Evolutionary conservation across 192 early-diverging fungal genomes (phyloP).

Genomic region (Cetraspora pellucida): DNA sequence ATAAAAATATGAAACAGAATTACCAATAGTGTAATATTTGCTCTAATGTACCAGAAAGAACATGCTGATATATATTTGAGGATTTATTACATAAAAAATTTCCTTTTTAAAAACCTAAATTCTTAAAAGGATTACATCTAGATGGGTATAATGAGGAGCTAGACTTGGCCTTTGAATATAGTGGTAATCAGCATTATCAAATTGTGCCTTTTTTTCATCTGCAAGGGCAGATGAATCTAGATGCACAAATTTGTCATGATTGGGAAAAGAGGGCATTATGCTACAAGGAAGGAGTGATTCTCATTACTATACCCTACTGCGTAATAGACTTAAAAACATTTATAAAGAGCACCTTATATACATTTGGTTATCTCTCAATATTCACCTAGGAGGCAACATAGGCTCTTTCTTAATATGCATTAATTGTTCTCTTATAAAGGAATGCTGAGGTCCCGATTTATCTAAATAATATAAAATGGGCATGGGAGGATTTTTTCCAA

Average conservation of each 20-base stretch:
- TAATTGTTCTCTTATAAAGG: slow-evolving; percentile 12
- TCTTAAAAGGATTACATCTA: too few relatives aligned
- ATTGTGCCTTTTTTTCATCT: too few relatives aligned
- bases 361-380: not conserved
- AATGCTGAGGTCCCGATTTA: not conserved
- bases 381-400: not conserved
- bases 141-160: too few relatives aligned
- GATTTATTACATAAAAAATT: not conserved
- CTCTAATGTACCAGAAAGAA: too few relatives aligned
- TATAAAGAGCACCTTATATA: not conserved
- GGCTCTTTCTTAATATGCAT: slow-evolving; percentile 18
- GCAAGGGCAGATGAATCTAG: too few relatives aligned
- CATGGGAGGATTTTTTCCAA: not conserved
- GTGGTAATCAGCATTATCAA: too few relatives aligned
- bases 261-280: not conserved
- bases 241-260: too few relatives aligned
- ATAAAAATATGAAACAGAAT: slow-evolving; percentile 1
- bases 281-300: not conserved
- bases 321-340: not conserved
- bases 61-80: too few relatives aligned
- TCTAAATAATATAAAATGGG: slow-evolving; percentile 19
- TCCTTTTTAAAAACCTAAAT: too few relatives aligned
- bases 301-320: not conserved
- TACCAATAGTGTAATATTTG: not conserved
- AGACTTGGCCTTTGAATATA: too few relatives aligned